Evolutionary conservation across 2,329 filamentous ascomycete species (phyloP).

Genomic region (Colletotrichum tamarilloi): DNA sequence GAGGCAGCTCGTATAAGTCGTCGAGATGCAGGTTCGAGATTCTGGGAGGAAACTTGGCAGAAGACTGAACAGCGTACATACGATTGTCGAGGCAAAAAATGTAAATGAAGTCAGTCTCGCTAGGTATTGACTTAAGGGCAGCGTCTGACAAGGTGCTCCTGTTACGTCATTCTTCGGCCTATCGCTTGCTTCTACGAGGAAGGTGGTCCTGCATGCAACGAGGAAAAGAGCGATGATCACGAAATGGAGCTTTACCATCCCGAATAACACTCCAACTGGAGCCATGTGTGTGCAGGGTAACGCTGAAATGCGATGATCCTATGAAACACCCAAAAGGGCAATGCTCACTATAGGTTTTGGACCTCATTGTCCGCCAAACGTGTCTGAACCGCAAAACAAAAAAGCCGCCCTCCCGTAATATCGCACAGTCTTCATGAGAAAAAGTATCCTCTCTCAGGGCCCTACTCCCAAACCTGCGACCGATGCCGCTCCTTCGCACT

Average conservation of each 20-base stretch:
- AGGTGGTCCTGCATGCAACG: not conserved
- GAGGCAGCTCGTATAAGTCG: constrained; percentile 8
- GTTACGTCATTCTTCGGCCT: constrained; percentile 25
- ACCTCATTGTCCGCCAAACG: not conserved
- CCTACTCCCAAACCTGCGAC: not conserved
- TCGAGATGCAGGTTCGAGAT: not conserved
- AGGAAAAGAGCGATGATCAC: not conserved
- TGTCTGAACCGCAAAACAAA: constrained; percentile 8
- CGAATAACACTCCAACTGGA: not conserved
- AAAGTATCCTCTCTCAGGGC: not conserved
- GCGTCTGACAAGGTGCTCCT: not conserved
- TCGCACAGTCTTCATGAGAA: not conserved
- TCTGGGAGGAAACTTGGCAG: not conserved
- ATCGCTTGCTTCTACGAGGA: not conserved
- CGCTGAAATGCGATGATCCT: constrained; percentile 1
- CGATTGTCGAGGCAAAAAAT: not conserved
- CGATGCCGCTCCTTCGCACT: not conserved
- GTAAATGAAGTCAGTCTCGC: not conserved
- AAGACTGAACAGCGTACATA: too few species aligned
- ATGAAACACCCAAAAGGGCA: not conserved
- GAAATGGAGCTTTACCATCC: not conserved
- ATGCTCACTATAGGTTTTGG: constrained; percentile 5
- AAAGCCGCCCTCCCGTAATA: constrained; percentile 14
- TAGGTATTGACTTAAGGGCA: not conserved
- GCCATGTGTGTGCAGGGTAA: constrained; percentile 1